phyloP scores from a whole-genome alignment of 495 filamentous ascomycete genomes.

The Physcia stellaris region DNA sequence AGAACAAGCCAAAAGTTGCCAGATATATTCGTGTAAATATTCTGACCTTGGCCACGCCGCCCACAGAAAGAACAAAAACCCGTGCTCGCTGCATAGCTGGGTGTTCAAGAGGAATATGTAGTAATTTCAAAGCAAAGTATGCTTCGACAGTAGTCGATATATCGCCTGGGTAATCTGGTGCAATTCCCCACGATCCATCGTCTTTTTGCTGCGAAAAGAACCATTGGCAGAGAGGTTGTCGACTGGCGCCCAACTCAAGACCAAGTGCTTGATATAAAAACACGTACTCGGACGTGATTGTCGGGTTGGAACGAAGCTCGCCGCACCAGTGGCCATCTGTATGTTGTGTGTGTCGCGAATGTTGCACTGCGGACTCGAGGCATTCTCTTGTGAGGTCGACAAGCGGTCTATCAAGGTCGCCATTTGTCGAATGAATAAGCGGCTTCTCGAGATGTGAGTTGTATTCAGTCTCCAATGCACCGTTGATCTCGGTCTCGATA shows the following conservation, averaged over 20 bases:
- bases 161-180: constrained; percentile 23
- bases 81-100: constrained; percentile 19
- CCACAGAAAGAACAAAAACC: constrained; percentile 17
- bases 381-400: too few species aligned
- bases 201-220: constrained; percentile 19
- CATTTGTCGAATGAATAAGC: too few species aligned
- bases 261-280: constrained; percentile 20
- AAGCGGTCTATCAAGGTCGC: too few species aligned
- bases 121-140: constrained; percentile 28
- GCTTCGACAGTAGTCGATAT: constrained; percentile 25
- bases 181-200: constrained; percentile 30
- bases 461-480: too few species aligned
- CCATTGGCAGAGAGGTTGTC: constrained; percentile 4
- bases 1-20: constrained; percentile 29
- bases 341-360: too few species aligned
- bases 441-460: too few species aligned
- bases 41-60: constrained; percentile 26
- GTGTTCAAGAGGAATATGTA: constrained; percentile 14
- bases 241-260: constrained; percentile 14
- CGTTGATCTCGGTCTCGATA: too few species aligned
- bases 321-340: constrained; percentile 28
- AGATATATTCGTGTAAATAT: constrained; percentile 26
- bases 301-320: constrained; percentile 21
- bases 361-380: too few species aligned
- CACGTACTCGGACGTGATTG: constrained; percentile 26